Base-by-base conservation (phyloP, 768 basidiomycete genomes). In the Termitomyces sp. region DNA sequence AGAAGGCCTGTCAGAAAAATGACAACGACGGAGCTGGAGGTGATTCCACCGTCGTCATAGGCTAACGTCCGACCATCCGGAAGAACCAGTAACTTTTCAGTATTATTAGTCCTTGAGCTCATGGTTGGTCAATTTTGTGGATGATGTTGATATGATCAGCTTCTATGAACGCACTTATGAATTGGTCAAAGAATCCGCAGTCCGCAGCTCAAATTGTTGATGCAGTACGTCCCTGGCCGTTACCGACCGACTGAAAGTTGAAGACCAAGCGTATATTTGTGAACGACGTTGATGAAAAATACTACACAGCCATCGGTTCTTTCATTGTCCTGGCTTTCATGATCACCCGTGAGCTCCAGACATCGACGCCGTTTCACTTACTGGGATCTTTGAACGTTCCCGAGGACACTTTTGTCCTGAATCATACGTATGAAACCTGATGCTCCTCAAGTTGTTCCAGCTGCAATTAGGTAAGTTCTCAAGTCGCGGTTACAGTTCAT, bases 1-100 rank as follows among this genome's bases (percentile, higher is more conserved):
- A 79, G 73, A 2, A 67, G 58, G 5, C 77, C 78, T 30, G 76
- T 73, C 58, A 78, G 67, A 63, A 72, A 79, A 5, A 80, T 64
- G 35, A 79, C 58, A 30, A 80, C 63, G 21, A 66, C 68, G 12
- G 63, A 63, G 60, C 76, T 77, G 8, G 68, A 64, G 12, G 64
- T 48, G 19, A 70, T 63, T 11, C 79, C 78, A 10, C 61, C 64
- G 17, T 73, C 68, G 37, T 63, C 67, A 48, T 78, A 79, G 2
- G 74, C 77, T 9, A 79, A 64, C 4, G 68, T 72, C 44, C 77
- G 75, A 27, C 63, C 63, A 23, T 65, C 59, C 11, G 63, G 60
- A 21, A 67, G 61, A 32, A 57, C 44, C 17, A 68, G 53, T 25
- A 63, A 48, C 46, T 64, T 59, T 54, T 68, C 66, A 19, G 30